These are phyloP conservation scores for Neovahlkampfia damariscottae DNA, from an alignment of 78 protist genomes.

Conservation along the genomic window DNA sequence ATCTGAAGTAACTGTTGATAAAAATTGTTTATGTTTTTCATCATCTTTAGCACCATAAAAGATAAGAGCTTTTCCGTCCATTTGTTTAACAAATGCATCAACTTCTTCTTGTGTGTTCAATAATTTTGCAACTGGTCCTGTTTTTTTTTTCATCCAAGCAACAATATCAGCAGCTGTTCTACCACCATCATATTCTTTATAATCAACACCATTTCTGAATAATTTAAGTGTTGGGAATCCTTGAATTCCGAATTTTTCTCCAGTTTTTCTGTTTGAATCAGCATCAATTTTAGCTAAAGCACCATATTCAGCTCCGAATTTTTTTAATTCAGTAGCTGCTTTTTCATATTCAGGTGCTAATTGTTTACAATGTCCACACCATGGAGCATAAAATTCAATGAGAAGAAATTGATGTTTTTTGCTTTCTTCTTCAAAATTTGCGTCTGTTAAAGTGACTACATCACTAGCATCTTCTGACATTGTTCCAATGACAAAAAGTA, in stretches of 20 bases:
- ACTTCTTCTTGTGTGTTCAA: conserved; percentile 34
- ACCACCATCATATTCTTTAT: conserved; percentile 55
- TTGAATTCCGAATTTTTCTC: conserved; percentile 8
- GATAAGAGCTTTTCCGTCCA: conserved; percentile 7
- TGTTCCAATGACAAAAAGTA: no score
- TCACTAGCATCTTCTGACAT: background rate
- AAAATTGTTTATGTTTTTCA: background rate
- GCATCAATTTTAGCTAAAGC: conserved; percentile 41
- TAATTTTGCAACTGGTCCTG: conserved; percentile 34
- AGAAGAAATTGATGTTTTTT: background rate
- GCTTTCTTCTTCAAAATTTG: background rate
- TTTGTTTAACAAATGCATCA: conserved; percentile 8
- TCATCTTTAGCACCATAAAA: conserved; percentile 5
- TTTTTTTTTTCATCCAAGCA: conserved; percentile 31
- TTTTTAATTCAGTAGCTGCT: conserved; percentile 17
- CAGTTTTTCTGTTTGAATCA: conserved; percentile 7
- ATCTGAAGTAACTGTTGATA: background rate
- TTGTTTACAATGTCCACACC: conserved; percentile 43
- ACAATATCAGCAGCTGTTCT: conserved; percentile 51
- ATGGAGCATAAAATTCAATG: conserved; percentile 30
- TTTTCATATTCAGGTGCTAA: conserved; percentile 23
- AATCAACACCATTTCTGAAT: conserved; percentile 35
- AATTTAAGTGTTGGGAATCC: conserved; percentile 47
- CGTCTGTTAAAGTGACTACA: conserved; percentile 9
- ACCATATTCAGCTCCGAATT: conserved; percentile 6